Evolutionary conservation across 2,329 filamentous ascomycete genomes (phyloP).

Genomic region (Didymella glomerata): DNA sequence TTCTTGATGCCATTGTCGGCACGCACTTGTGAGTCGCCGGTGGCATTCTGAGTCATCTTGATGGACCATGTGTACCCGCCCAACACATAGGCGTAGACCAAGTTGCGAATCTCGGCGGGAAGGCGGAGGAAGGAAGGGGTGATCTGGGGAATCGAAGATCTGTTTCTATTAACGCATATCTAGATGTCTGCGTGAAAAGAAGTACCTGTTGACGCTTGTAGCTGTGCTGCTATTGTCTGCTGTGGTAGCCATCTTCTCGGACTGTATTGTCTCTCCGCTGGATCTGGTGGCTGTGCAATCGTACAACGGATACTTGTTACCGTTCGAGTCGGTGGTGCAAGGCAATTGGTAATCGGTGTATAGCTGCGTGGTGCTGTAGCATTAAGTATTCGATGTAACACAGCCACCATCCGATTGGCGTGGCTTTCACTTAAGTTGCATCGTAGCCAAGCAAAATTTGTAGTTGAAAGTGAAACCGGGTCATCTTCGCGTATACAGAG

Average conservation of each 20-base stretch:
- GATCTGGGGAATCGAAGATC: background rate
- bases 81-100: conserved; percentile 15
- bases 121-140: conserved; percentile 6
- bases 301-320: background rate
- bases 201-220: background rate
- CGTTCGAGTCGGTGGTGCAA: background rate
- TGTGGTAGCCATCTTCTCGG: background rate
- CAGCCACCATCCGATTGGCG: background rate
- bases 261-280: background rate
- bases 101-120: conserved; percentile 24
- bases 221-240: background rate
- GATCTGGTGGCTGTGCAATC: background rate
- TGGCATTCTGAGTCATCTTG: background rate
- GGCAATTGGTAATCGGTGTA: background rate
- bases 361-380: background rate
- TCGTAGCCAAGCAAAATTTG: too few relatives aligned
- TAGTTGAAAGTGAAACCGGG: background rate
- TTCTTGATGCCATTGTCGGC: conserved; percentile 4
- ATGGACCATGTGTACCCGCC: conserved; percentile 14
- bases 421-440: conserved; percentile 2
- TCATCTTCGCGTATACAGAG: background rate
- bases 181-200: background rate
- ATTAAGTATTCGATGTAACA: background rate
- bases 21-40: background rate
- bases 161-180: background rate